Conservation (phyloP, 2,329 filamentous ascomycete genomes). For the Cytospora mali region DNA sequence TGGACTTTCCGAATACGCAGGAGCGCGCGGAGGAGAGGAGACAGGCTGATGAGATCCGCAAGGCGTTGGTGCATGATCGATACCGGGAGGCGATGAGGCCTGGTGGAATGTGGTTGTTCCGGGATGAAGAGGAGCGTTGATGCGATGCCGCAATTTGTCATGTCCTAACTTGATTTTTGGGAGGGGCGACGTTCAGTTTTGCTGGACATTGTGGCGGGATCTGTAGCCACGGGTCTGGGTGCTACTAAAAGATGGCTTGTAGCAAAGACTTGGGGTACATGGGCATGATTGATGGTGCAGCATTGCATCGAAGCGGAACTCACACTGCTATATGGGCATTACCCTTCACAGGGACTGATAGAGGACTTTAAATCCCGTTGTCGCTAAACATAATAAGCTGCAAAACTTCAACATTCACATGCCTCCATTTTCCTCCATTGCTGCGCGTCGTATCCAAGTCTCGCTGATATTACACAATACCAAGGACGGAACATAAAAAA, state of each 20-base stretch:
- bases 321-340: no score
- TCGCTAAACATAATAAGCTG: no score
- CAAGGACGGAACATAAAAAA: neutral
- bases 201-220: neutral
- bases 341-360: no score
- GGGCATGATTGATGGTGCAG: neutral
- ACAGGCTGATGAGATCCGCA: slow-evolving; percentile 66
- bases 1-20: slow-evolving; percentile 88
- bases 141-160: neutral
- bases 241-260: neutral
- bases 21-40: slow-evolving; percentile 68
- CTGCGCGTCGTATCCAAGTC: neutral
- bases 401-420: no score
- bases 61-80: slow-evolving; percentile 68
- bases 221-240: neutral
- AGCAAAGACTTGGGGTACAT: neutral
- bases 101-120: slow-evolving; percentile 77
- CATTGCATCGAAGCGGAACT: neutral
- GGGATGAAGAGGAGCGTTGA: slow-evolving; percentile 64
- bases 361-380: no score
- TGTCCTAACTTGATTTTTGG: neutral
- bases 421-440: no score
- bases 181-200: neutral
- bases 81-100: slow-evolving; percentile 80
- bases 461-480: neutral